Evolutionary conservation across 2,329 filamentous ascomycete species (phyloP).

Genomic region (Neophaeococcomyces mojaviensis): DNA sequence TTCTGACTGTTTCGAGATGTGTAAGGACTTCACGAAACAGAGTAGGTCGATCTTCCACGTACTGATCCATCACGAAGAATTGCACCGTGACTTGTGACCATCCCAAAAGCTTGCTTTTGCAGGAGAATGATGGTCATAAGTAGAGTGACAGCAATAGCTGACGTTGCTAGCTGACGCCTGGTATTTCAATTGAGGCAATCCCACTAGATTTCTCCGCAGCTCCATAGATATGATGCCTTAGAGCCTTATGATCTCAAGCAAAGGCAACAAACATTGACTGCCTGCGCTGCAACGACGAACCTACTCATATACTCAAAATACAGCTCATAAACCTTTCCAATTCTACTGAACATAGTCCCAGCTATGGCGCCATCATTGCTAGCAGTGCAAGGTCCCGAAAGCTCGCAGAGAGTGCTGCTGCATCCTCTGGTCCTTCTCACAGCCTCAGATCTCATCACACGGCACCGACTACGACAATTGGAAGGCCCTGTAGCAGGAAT

Average conservation of each 20-base stretch:
- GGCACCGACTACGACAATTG: slow-evolving; percentile 72
- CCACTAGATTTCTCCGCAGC: background rate
- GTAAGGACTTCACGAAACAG: slow-evolving; percentile 19
- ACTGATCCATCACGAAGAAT: slow-evolving; percentile 28
- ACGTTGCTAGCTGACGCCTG: slow-evolving; percentile 7
- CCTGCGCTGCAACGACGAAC: background rate
- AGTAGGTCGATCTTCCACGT: slow-evolving; percentile 16
- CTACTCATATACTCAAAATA: no score
- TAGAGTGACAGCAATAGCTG: background rate
- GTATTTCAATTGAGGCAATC: background rate
- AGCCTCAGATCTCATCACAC: slow-evolving; percentile 92
- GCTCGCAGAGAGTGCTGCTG: slow-evolving; percentile 37
- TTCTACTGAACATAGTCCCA: background rate
- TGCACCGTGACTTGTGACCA: no score
- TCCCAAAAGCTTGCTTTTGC: no score
- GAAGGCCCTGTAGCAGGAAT: slow-evolving; percentile 73
- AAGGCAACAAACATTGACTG: slow-evolving; percentile 7
- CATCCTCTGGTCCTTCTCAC: slow-evolving; percentile 93
- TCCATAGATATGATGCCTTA: background rate
- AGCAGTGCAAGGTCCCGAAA: slow-evolving; percentile 3
- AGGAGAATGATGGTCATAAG: no score
- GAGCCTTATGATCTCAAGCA: slow-evolving; percentile 1
- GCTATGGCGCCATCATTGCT: slow-evolving; percentile 2
- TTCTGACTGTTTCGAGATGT: slow-evolving; percentile 18
- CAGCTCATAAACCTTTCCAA: no score